Conservation (phyloP, 2,329 filamentous ascomycete genomes). For the Neonectria sp. region DNA sequence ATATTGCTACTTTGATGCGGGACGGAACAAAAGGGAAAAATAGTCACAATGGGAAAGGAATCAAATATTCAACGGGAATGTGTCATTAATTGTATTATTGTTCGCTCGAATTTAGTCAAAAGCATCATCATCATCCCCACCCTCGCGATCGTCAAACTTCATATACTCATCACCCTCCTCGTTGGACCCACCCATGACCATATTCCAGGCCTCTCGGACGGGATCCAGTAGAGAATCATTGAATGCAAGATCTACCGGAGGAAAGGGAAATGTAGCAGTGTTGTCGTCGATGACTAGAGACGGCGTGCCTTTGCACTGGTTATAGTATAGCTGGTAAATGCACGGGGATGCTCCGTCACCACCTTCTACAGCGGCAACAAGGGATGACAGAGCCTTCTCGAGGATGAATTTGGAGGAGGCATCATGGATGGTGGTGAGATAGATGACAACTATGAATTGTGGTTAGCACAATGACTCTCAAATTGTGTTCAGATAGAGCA, state of each 20-base stretch:
- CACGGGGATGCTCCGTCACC: conserved; percentile 47
- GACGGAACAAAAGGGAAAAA: background rate
- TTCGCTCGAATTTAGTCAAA: conserved; percentile 55
- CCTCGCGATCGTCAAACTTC: conserved; percentile 83
- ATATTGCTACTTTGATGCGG: background rate
- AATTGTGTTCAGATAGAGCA: conserved; percentile 22
- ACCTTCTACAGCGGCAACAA: conserved; percentile 55
- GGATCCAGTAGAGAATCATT: conserved; percentile 78
- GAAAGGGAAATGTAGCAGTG: conserved; percentile 70
- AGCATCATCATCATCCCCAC: conserved; percentile 70
- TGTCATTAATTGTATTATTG: conserved; percentile 23
- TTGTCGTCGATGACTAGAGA: conserved; percentile 55
- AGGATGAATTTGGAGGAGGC: conserved; percentile 55
- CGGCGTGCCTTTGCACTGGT: conserved; percentile 59
- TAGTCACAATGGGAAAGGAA: conserved; percentile 12
- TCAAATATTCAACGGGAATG: conserved; percentile 10
- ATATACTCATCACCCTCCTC: conserved; percentile 73
- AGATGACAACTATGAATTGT: conserved; percentile 50
- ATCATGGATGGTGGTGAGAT: conserved; percentile 55
- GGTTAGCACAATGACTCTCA: conserved; percentile 51
- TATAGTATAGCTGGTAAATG: conserved; percentile 70
- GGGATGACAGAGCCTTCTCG: conserved; percentile 57
- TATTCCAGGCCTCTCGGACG: conserved; percentile 80
- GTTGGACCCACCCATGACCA: conserved; percentile 67
- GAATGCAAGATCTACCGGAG: conserved; percentile 78